phyloP scores from a whole-genome alignment of 1,284 basidiomycete genomes.

The Austroboletus niveus region DNA sequence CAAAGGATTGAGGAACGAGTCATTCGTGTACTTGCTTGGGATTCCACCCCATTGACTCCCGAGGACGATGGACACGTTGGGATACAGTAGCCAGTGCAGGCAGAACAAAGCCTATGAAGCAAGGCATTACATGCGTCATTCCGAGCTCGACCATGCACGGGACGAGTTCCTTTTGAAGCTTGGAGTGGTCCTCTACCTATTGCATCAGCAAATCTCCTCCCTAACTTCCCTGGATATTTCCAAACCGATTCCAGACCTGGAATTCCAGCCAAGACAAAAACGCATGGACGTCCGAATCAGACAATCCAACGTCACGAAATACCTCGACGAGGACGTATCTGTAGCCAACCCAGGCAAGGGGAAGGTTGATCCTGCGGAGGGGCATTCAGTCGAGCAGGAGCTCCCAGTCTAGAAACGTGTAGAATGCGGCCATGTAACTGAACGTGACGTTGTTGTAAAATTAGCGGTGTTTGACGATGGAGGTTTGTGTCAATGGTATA shows the following conservation, averaged over 20 bases:
- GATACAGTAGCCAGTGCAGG: constrained; percentile 34
- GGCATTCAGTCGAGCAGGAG: constrained; percentile 46
- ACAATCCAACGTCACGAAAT: constrained; percentile 39
- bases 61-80: constrained; percentile 38
- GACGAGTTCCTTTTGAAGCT: constrained; percentile 39
- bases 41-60: constrained; percentile 40
- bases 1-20: constrained; percentile 43
- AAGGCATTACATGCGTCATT: constrained; percentile 45
- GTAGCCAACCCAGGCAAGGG: constrained; percentile 44
- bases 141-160: constrained; percentile 44
- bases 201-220: constrained; percentile 33
- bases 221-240: constrained; percentile 25
- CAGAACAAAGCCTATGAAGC: constrained; percentile 46
- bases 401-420: constrained; percentile 42
- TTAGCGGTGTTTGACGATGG: constrained; percentile 41
- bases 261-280: constrained; percentile 45
- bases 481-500: constrained; percentile 28
- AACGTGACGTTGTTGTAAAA: constrained; percentile 47
- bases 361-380: constrained; percentile 43
- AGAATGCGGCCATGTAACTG: constrained; percentile 42
- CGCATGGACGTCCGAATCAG: constrained; percentile 33
- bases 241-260: constrained; percentile 44
- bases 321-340: constrained; percentile 39
- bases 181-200: constrained; percentile 42
- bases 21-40: constrained; percentile 34